Base-by-base conservation (phyloP, 2,329 filamentous ascomycete genomes). In the Colletotrichum sp. region DNA sequence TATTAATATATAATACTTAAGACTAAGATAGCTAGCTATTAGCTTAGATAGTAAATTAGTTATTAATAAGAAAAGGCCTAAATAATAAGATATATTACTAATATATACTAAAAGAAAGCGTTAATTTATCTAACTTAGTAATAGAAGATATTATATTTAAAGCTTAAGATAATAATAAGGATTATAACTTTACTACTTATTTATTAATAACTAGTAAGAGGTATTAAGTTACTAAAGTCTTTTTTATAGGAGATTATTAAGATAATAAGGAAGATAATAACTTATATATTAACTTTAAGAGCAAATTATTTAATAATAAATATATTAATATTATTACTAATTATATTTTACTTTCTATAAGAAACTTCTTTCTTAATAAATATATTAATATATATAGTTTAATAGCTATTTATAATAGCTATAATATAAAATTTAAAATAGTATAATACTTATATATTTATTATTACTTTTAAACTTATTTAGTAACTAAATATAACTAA, bases 321-420 rank as follows among this genome's bases (percentile, higher is more conserved):
- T 57, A 13, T 24, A 21, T 57, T 57, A 57, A 57, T 57, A 57
- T 15, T 13, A 24, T 26, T 13, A 26, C 0, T 24, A 24, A 13
- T 1, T 2, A 4, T 26, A 57, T 0, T 13, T 57, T 7, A 8
- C 21, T 0, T 2, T 57, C 7, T 26, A 44, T 44, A 44, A 1
- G 3, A 0, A n/a, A 18, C 3, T 44, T 44, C 8, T 44, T 44
- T n/a, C 1, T n/a, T n/a, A 44, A n/a, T 44, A 44, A 44, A 2
- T 44, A 44, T 44, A 44, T 0, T 10, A 57, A 16, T 44, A 44
- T 44, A 44, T 44, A 44, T 44, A n/a, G 5, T 5, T 6, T 44
- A n/a, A 10, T n/a, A n/a, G 16, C 8, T 39, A 44, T 8, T 6
- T 44, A 44, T 44, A n/a, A 9, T 44, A 44, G 0, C 0, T 44